A percentile compares a stretch with the other conserved stretches of the same genome.
phyloP scores from a whole-genome alignment of 1,139 yeast genomes.

The Magnusiomyces fungicola region DNA sequence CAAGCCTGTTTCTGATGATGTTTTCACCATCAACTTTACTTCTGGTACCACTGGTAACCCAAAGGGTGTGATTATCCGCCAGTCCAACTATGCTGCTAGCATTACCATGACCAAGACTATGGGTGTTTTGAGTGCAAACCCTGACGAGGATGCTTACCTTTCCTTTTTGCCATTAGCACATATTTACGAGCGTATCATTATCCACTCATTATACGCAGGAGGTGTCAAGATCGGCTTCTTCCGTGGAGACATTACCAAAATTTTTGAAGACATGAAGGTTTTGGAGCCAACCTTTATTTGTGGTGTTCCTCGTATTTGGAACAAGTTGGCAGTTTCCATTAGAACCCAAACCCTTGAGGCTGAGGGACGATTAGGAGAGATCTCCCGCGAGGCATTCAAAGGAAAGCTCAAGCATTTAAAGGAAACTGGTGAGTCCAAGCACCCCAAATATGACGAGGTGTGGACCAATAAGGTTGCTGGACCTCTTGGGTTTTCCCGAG shows the following conservation, averaged over 20 bases:
- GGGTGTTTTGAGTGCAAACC: slow-evolving; percentile 11
- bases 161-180: slow-evolving; percentile 64
- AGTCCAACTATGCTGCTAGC: slow-evolving; percentile 47
- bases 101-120: slow-evolving; percentile 30
- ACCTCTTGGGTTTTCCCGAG: slow-evolving; percentile 51
- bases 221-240: slow-evolving; percentile 42
- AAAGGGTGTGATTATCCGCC: slow-evolving; percentile 66
- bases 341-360: slow-evolving; percentile 33
- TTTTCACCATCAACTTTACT: slow-evolving; percentile 65
- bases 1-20: slow-evolving; percentile 48
- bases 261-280: slow-evolving; percentile 50
- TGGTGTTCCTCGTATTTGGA: slow-evolving; percentile 60
- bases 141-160: slow-evolving; percentile 25
- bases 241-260: slow-evolving; percentile 38
- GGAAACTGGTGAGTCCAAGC: slow-evolving; percentile 34
- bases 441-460: slow-evolving; percentile 41
- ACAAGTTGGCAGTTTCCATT: slow-evolving; percentile 51
- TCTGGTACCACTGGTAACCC: slow-evolving; percentile 69
- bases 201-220: slow-evolving; percentile 19
- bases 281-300: slow-evolving; percentile 48
- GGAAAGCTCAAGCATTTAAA: slow-evolving; percentile 33
- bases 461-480: slow-evolving; percentile 47
- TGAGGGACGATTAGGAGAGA: slow-evolving; percentile 14
- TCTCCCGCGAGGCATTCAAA: slow-evolving; percentile 34
- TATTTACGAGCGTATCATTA: slow-evolving; percentile 46